Base-by-base conservation (phyloP, 2,329 filamentous ascomycete species). In the Venturia aucupariae region DNA sequence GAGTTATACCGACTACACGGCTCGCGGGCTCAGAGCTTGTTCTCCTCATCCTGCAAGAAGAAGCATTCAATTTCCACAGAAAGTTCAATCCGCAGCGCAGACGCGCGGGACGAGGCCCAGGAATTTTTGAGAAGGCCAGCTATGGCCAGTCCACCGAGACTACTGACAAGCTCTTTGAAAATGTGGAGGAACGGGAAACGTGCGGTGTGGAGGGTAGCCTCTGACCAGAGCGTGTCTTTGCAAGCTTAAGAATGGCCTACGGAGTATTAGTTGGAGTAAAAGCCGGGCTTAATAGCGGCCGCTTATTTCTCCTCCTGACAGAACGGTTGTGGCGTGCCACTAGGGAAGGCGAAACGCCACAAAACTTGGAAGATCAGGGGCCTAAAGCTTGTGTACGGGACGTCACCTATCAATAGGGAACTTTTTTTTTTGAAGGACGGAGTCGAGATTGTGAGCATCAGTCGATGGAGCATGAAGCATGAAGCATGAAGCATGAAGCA, bases 351-450 rank as follows among this genome's bases (percentile, higher is more conserved):
- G 5, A 19, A n/a, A 19, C 27, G 51, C 51, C 51, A 32, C 22
- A 13, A n/a, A 27, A 32, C 17, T 22, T 27, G 51, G 13, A 19
- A 19, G 15, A 15, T 35, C 30, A 57, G 30, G 51, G 27, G 30
- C 24, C 6, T 22, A 57, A 57, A 57, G 51, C 51, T 57, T 57
- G 51, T 57, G 24, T 57, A 17, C 51, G 51, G 51, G 27, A 35
- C n/a, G n/a, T n/a, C n/a, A n/a, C n/a, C n/a, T n/a, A 5, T n/a
- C 15, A 35, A 13, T 32, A n/a, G 7, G 13, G 35, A 38, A 38
- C 7, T 8, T 38, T 38, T 7, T 6, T 38, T 38, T 38, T 38
- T 38, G 35, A 38, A 38, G 35, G 7, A n/a, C n/a, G n/a, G 35
- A 38, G 7, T 3, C 11, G 35, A 38, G 35, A 38, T 6, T 6